Evolutionary conservation across 176 grass and related monocot genomes (phyloP).

Genomic region (Oryza nivara): DNA sequence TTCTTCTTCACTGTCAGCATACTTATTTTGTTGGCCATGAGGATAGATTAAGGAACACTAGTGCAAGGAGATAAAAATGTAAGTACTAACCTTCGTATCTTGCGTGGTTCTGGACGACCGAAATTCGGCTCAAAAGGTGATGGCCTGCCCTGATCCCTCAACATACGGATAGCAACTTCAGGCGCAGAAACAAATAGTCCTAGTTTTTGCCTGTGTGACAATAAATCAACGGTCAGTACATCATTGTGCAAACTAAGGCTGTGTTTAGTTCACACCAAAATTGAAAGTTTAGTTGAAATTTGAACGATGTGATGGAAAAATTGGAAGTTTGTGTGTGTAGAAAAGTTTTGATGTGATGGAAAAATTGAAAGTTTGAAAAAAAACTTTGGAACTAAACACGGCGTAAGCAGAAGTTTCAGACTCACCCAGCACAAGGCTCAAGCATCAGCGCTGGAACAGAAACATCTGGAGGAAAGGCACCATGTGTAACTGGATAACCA

Average conservation of each 20-base stretch:
- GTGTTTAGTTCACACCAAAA: no score
- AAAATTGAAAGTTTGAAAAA: no score
- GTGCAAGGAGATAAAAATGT: conserved; percentile 7
- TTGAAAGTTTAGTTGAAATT: no score
- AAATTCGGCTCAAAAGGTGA: conserved; percentile 50
- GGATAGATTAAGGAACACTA: background rate
- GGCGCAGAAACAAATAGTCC: conserved; percentile 93
- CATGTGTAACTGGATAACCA: conserved; percentile 59
- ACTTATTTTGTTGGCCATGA: background rate
- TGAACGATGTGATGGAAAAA: no score
- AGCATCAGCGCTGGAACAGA: conserved; percentile 82
- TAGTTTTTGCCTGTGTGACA: conserved; percentile 56
- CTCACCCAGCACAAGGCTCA: conserved; percentile 93
- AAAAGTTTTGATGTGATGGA: no score
- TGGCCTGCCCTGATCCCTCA: conserved; percentile 84
- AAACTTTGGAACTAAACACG: no score
- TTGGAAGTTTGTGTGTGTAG: no score
- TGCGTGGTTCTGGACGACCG: conserved; percentile 70
- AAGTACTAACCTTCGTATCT: conserved; percentile 72
- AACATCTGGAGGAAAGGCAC: conserved; percentile 69
- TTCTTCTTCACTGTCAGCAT: background rate
- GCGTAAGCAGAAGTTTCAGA: background rate
- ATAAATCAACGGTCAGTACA: conserved; percentile 22
- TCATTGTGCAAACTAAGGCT: background rate
- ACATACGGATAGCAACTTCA: conserved; percentile 87